Evolutionary conservation across 768 basidiomycete species (phyloP), one percentile per base, ranked within the genome.

Genomic region (Sistotremastrum suecicum): DNA sequence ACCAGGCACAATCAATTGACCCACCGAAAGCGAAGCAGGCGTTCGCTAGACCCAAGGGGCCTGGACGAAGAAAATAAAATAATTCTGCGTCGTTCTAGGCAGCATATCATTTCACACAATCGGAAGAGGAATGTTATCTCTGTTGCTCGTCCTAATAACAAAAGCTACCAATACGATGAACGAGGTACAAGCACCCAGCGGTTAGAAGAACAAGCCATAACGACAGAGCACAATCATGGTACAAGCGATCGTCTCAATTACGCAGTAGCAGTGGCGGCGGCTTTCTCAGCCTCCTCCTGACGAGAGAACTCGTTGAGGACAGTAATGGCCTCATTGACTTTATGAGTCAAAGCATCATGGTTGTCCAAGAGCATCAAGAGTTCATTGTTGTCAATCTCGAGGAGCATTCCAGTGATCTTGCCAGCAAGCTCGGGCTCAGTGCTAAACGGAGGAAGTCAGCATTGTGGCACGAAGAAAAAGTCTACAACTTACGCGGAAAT

Each of bases 351-450:
- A 38, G 91, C 78, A 7, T 89, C 87, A 20, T 69, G 67, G 45
- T 78, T 67, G 50, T 94, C 90, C 55, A 98, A 66, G 42, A 99
- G 76, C 66, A 87, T 82, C 31, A 98, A 67, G 43, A 99, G 73
- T 66, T 98, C 95, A 41, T 72, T 59, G 67, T 94, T 94, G 64
- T 97, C 92, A 94, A 99, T 98, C 77, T 99, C 92, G 52, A 97
- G 77, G 58, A 97, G 71, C 92, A 97, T 97, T 46, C 90, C 92
- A 39, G 92, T 97, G 63, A 97, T 95, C 75, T 97, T 97, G 50
- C 95, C 95, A 53, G 95, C 91, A 59, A 95, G 70, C 20, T 94
- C 92, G 48, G 91, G 88, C 56, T 98, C 82, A 47, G 80, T 61
- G 28, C 82, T 88, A 59, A 41, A 48, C 46, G 28, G 39, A 44